Base-by-base conservation (phyloP, 2,329 filamentous ascomycete species). In the Geosmithia flava region DNA sequence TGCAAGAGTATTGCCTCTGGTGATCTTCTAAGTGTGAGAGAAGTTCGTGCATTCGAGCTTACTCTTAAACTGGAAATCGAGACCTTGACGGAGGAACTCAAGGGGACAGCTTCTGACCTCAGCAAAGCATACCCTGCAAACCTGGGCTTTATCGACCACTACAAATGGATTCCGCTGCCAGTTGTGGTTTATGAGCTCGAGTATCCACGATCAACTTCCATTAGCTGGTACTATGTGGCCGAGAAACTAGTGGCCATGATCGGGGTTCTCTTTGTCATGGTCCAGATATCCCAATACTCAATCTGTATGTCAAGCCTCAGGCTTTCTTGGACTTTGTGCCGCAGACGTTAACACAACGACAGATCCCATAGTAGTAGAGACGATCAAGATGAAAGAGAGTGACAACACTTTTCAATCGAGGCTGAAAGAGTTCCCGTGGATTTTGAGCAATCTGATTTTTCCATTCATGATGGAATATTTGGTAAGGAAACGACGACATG, bases 381-480 rank as follows among this genome's bases (percentile, higher is more conserved):
- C 81, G 0, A 65, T 85, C 30, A 68, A 70, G 51, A 81, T 85
- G 74, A 85, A 85, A 61, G 81, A 86, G 55, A 68, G 70, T 1
- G 78, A 78, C 7, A 69, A 85, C 61, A 69, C 80, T 0, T 66
- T 86, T 7, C 62, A 68, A 3, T 68, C 78, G 51, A 74, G 85
- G 44, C 76, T 87, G 57, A 67, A 65, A 49, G 76, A 81, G 50
- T 88, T 89, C 50, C 85, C 86, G 0, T 86, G 81, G 75, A 75
- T 90, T 48, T 65, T 88, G n/a, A 75, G 73, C 50, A 85, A 90
- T 55, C 72, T 91, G 51, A 71, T 88, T 8, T 88, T 90, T 52
- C 86, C 85, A 0, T 82, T 91, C 52, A 78, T 90, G 65, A 79
- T 88, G 64, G 85, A 90, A 59, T 87, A 88, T 52, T 64, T 90